These are phyloP conservation scores for Hyphopichia khmerensis DNA, from an alignment of 1,139 yeast species.

Conservation along the genomic window DNA sequence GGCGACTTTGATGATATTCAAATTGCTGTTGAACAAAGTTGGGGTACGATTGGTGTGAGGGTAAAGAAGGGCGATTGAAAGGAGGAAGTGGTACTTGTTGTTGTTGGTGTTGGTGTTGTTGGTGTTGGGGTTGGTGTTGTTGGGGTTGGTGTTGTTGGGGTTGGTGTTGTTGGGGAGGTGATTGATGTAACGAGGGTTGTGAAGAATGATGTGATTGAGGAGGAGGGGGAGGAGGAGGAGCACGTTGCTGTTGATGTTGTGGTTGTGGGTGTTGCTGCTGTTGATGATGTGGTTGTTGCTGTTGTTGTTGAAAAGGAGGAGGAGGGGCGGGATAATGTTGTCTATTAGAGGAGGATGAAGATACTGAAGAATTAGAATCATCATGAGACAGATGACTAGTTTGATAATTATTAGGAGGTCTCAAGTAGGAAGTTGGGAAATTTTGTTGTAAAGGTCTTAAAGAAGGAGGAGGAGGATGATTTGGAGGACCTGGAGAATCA, in stretches of 20 bases:
- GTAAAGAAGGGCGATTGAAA: no score
- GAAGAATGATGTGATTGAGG: slow-evolving; percentile 6
- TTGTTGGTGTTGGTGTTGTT: no score
- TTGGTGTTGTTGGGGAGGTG: slow-evolving; percentile 3
- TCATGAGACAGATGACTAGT: not conserved
- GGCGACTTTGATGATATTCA: slow-evolving; percentile 4
- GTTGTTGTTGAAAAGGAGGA: slow-evolving; percentile 5
- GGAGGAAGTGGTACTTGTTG: not conserved
- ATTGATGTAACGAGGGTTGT: slow-evolving; percentile 3
- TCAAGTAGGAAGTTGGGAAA: not conserved
- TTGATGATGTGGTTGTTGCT: slow-evolving; percentile 4
- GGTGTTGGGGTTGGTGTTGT: slow-evolving; percentile 3
- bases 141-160: not conserved
- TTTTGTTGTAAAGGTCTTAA: not conserved
- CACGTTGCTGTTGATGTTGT: slow-evolving; percentile 13
- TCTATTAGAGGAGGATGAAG: not conserved
- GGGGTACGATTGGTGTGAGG: slow-evolving; percentile 1
- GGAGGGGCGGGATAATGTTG: no score
- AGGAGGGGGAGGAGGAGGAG: not conserved
- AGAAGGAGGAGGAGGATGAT: not conserved
- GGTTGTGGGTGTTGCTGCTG: slow-evolving; percentile 10
- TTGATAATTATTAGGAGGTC: not conserved
- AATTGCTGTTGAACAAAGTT: slow-evolving; percentile 2
- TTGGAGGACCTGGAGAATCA: slow-evolving; percentile 5
- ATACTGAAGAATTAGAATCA: not conserved